Percentiles rank a stretch among this genome's conserved stretches.
These are phyloP conservation scores for Potentilla sterilis DNA, from an alignment of 306 rosid species.

Conservation along the genomic window DNA sequence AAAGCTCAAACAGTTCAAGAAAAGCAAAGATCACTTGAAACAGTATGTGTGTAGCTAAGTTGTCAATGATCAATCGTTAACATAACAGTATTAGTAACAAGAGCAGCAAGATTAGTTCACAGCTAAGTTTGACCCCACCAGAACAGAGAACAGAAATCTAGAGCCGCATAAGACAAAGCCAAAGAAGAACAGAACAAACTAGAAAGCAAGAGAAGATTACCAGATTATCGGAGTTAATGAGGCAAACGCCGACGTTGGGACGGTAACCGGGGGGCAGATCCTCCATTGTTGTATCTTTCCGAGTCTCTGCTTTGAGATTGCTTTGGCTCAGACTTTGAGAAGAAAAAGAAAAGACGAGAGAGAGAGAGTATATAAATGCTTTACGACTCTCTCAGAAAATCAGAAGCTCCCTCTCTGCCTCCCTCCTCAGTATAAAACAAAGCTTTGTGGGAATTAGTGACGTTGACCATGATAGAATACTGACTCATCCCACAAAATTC, in stretches of 20 bases:
- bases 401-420: background rate
- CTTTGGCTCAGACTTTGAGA: slow-evolving; percentile 5
- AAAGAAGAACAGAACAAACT: background rate
- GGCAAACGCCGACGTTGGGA: slow-evolving; percentile 98
- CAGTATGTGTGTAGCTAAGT: background rate
- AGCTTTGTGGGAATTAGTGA: slow-evolving; percentile 39
- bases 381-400: slow-evolving; percentile 17
- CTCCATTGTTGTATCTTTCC: slow-evolving; percentile 47
- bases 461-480: slow-evolving; percentile 42
- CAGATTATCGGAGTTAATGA: slow-evolving; percentile 75
- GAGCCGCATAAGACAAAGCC: background rate
- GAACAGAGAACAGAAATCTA: background rate
- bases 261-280: slow-evolving; percentile 91
- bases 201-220: slow-evolving; percentile 28
- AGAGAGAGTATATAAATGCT: slow-evolving; percentile 1
- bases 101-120: background rate
- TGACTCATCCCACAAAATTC: slow-evolving; percentile 31
- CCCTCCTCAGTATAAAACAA: background rate
- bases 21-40: background rate
- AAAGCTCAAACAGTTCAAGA: background rate
- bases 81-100: background rate
- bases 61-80: background rate
- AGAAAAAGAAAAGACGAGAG: too few species aligned
- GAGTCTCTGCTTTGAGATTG: background rate
- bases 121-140: background rate